Evolutionary conservation across 176 grass and related monocot genomes (phyloP), one percentile per base, ranked within the genome.

Genomic region (Triticum monococcum): DNA sequence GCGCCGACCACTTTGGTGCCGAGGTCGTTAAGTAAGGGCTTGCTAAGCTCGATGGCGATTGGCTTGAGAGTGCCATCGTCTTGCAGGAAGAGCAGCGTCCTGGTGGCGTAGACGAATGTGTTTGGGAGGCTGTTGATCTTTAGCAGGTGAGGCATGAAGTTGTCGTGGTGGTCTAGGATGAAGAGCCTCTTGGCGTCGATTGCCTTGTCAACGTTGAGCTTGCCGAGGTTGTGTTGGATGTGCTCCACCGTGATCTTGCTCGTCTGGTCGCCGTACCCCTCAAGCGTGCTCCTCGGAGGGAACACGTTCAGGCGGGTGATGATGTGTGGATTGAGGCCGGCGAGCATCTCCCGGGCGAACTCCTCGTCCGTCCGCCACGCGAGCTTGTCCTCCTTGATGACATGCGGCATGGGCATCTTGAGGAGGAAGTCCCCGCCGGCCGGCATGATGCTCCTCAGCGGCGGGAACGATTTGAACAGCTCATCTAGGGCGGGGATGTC

Each of bases 131-230:
- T 38, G 56, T 89, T 89, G 22, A 89, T 80, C 12, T 46, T 56
- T 10, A 64, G 59, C 18, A 89, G 26, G 5, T 74, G 83, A 13
- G 87, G 87, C 1, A 89, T 74, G 66, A 84, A 74, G 9, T 24
- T 13, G 35, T 89, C 87, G 56, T 89, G 82, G 76, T 89, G 75
- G 79, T 89, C 87, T 11, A 89, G 83, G 9, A 89, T 89, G 87
- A 65, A 89, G 5, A 89, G 30, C 40, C 38, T 41, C 67, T 7
- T 84, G 75, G 66, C 52, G 7, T 18, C 8, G 5, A 85, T 3
- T 3, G 87, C 87, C 80, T 83, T 5, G 2, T 80, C 28, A 0
- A 89, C 64, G 3, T 66, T 84, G 43, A 84, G 30, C 18, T 54
- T 24, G 38, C 70, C 81, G 25, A 89, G 57, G 81, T 74, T 50